Evolutionary conservation across 2,329 filamentous ascomycete species (phyloP), one percentile per base, ranked within the genome.

Genomic region (Bimuria novae-zelandiae): DNA sequence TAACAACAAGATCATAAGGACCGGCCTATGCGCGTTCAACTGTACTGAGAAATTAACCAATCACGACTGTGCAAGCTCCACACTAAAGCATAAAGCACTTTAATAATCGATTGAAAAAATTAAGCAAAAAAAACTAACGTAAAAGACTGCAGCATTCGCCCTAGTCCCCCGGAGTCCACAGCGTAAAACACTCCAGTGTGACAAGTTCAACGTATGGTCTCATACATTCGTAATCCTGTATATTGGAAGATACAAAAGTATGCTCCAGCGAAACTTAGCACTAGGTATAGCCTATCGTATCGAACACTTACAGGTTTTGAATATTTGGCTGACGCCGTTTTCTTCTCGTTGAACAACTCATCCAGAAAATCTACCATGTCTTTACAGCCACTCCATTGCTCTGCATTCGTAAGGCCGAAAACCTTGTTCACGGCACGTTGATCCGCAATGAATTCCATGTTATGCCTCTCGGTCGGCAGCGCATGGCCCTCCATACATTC

Each of bases 281-380:
- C 12, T 8, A 40, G 21, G 17, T n/a, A 11, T 7, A 19, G 21
- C 1, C 3, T 30, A 3, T 30, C 33, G 22, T 39, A 17, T n/a
- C 22, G 16, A 19, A 16, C n/a, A 39, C 46, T 27, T 32, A 49
- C 46, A 17, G 35, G 46, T 23, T 32, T 49, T 22, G 46, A 41
- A 19, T 30, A 32, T 30, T 41, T 41, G 6, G 29, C 16, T 5
- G 19, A 21, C 14, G n/a, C 25, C 22, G 25, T 16, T 19, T 29
- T 49, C 11, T 32, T 30, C 1, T 51, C 49, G 27, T 51, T 55
- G 46, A 60, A 60, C n/a, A 60, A 23, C 19, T 60, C 57, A 21
- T 58, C 57, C 33, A 60, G 43, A 29, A 57, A 60, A 23, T 60
- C 57, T 19, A 60, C 48, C 33, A 60, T 35, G 19, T 53, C 49